Percentiles rank a stretch among this genome's conserved stretches.
These are phyloP conservation scores for Penicillium sp. DNA, from an alignment of 2,329 filamentous ascomycete genomes.

Conservation along the genomic window DNA sequence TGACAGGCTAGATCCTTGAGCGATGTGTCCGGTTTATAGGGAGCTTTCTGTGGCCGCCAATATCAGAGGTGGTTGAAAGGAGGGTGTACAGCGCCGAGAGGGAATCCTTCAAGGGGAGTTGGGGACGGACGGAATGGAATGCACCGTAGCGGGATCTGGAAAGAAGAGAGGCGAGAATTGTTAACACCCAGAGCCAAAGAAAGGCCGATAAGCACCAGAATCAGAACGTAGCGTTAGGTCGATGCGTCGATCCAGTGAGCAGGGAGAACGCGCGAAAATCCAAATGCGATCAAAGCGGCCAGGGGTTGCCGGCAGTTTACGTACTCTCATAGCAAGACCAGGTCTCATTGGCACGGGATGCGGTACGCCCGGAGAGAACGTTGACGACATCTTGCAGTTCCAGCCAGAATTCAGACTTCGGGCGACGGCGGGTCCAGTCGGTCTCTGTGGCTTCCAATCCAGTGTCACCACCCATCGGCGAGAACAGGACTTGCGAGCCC, in stretches of 20 bases:
- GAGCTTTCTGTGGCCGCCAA: too few species aligned
- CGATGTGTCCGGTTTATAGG: too few species aligned
- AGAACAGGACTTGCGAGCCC: conserved; percentile 85
- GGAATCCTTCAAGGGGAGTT: conserved; percentile 17
- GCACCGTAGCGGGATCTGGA: conserved; percentile 19
- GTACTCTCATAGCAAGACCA: conserved; percentile 35
- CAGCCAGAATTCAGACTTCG: conserved; percentile 82
- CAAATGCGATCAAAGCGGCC: conserved; percentile 1
- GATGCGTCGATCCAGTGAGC: too few species aligned
- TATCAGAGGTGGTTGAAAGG: too few species aligned
- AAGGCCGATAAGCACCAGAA: too few species aligned
- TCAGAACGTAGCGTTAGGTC: too few species aligned
- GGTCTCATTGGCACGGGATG: conserved; percentile 26
- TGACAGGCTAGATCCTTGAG: too few species aligned
- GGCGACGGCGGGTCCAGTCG: conserved; percentile 87
- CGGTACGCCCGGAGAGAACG: conserved; percentile 71
- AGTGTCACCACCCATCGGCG: conserved; percentile 61
- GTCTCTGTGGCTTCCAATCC: conserved; percentile 79
- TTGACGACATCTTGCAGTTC: conserved; percentile 77
- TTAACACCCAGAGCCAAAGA: conserved; percentile 14
- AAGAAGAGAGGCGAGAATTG: conserved; percentile 5
- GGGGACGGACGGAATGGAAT: conserved; percentile 20
- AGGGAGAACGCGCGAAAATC: background rate
- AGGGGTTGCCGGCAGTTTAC: conserved; percentile 14
- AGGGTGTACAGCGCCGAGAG: background rate